phyloP scores from a whole-genome alignment of 768 basidiomycete genomes.

The Lyophyllum atratum region DNA sequence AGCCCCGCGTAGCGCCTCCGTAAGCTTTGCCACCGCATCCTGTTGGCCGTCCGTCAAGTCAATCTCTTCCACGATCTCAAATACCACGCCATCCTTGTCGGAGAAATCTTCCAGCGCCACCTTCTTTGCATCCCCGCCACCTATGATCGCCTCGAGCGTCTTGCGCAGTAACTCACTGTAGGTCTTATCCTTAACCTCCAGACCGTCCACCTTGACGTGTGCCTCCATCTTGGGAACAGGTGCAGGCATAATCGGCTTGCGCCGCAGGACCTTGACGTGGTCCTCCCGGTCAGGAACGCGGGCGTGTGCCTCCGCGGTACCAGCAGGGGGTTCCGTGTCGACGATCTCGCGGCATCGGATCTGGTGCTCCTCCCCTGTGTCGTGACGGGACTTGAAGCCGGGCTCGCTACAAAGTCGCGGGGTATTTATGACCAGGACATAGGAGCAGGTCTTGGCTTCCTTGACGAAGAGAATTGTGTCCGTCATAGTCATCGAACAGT shows the following conservation, averaged over 20 bases:
- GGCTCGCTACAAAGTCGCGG: slow-evolving; percentile 93
- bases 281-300: slow-evolving; percentile 53
- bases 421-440: slow-evolving; percentile 92
- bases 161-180: slow-evolving; percentile 39
- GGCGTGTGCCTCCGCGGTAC: slow-evolving; percentile 24
- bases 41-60: slow-evolving; percentile 36
- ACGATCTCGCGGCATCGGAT: slow-evolving; percentile 84
- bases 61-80: slow-evolving; percentile 48
- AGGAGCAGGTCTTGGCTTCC: slow-evolving; percentile 92
- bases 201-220: slow-evolving; percentile 9
- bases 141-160: slow-evolving; percentile 39
- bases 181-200: slow-evolving; percentile 18
- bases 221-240: slow-evolving; percentile 33
- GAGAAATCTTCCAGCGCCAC: slow-evolving; percentile 43
- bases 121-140: slow-evolving; percentile 26
- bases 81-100: slow-evolving; percentile 41
- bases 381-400: slow-evolving; percentile 80
- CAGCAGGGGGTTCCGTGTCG: slow-evolving; percentile 29
- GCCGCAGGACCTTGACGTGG: slow-evolving; percentile 53
- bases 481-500: slow-evolving; percentile 93
- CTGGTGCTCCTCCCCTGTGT: slow-evolving; percentile 63
- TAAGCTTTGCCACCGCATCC: slow-evolving; percentile 44
- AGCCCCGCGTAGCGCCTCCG: slow-evolving; percentile 53
- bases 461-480: slow-evolving; percentile 91
- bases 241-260: slow-evolving; percentile 49